A percentile compares a stretch with the other conserved stretches of the same genome.
These are phyloP conservation scores for Pseudogymnoascus sp. DNA, from an alignment of 2,329 filamentous ascomycete genomes.

Conservation along the genomic window DNA sequence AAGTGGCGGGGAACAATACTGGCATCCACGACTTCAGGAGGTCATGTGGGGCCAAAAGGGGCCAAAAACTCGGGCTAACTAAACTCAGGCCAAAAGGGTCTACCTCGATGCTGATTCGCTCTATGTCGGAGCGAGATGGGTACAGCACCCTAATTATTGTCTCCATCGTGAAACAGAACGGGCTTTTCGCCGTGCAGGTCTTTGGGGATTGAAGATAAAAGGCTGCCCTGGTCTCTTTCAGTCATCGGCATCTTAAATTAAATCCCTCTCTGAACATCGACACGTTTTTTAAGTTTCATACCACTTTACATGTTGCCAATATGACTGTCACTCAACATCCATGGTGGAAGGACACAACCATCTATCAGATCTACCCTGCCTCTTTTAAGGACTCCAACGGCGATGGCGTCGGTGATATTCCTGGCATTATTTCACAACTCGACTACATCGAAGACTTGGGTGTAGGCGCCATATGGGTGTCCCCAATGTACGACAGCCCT, in stretches of 20 bases:
- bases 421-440: slow-evolving; percentile 56
- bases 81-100: background rate
- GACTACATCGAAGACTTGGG: slow-evolving; percentile 57
- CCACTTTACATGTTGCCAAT: background rate
- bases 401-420: slow-evolving; percentile 56
- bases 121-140: background rate
- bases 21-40: background rate
- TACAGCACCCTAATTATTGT: background rate
- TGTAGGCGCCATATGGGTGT: slow-evolving; percentile 61
- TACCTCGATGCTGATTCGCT: background rate
- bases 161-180: background rate
- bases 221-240: background rate
- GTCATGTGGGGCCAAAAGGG: background rate
- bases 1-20: background rate
- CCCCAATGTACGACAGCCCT: slow-evolving; percentile 59
- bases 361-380: slow-evolving; percentile 56
- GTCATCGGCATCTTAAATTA: background rate
- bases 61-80: background rate
- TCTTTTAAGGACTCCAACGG: slow-evolving; percentile 52
- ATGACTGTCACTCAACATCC: slow-evolving; percentile 10
- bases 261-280: background rate
- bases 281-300: background rate
- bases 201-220: background rate
- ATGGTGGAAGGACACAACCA: slow-evolving; percentile 37
- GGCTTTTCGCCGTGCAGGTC: background rate